Evolutionary conservation across 116 monocot genomes (phyloP).

Genomic region (Cymodocea nodosa): DNA sequence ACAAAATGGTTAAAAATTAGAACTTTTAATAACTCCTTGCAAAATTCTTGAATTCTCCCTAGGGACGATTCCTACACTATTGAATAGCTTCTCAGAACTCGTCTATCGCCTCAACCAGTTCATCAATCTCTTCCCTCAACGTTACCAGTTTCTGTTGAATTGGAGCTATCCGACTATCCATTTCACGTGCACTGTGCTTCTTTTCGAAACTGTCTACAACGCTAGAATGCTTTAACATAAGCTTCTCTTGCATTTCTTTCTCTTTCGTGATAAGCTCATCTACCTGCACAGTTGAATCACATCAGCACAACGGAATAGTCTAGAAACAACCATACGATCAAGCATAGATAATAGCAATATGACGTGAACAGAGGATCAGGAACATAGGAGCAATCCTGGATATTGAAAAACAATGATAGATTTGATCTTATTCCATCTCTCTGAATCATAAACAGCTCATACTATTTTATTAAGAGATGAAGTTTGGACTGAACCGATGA

Average conservation of each 20-base stretch:
- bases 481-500: no score
- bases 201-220: conserved; percentile 83
- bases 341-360: background rate
- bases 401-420: no score
- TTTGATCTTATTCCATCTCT: no score
- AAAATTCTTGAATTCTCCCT: background rate
- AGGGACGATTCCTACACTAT: background rate
- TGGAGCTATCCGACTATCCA: conserved; percentile 58
- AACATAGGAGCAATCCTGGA: no score
- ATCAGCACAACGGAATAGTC: background rate
- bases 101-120: conserved; percentile 61
- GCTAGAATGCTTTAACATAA: conserved; percentile 64
- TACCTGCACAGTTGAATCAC: conserved; percentile 27
- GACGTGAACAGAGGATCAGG: no score
- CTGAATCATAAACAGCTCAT: no score
- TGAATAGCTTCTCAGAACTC: conserved; percentile 35
- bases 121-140: conserved; percentile 71
- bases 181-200: conserved; percentile 61
- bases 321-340: background rate
- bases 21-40: background rate
- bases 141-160: conserved; percentile 54
- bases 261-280: conserved; percentile 84
- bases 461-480: no score
- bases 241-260: conserved; percentile 79
- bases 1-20: background rate